Conservation (phyloP, 352 stramenopile genomes). For the Thraustochytrium sp. region DNA sequence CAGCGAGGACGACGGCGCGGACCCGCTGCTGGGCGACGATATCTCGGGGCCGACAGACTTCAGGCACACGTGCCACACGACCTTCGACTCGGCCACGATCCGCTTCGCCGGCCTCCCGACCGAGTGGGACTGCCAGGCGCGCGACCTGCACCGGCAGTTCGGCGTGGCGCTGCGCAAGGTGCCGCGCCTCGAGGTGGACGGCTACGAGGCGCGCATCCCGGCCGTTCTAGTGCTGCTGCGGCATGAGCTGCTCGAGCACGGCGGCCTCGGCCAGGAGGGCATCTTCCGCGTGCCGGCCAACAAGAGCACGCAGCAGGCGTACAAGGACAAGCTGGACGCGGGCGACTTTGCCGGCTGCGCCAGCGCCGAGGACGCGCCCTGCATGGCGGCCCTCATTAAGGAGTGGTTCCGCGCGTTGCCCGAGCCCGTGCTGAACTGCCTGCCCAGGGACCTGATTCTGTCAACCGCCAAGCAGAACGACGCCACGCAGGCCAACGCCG, state of each 20-base stretch:
- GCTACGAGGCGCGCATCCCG: conserved; percentile 66
- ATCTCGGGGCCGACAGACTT: conserved; percentile 48
- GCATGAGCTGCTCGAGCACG: conserved; percentile 58
- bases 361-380: conserved; percentile 57
- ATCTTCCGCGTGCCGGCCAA: conserved; percentile 69
- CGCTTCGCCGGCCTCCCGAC: conserved; percentile 65
- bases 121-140: conserved; percentile 54
- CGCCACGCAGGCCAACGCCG: conserved; percentile 50
- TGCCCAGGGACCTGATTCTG: conserved; percentile 54
- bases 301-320: conserved; percentile 56
- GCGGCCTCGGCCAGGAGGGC: conserved; percentile 58
- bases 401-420: conserved; percentile 73
- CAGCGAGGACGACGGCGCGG: neutral
- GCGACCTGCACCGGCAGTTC: conserved; percentile 65
- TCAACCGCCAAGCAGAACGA: conserved; percentile 60
- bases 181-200: conserved; percentile 59
- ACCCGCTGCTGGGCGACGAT: neutral
- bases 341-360: conserved; percentile 59
- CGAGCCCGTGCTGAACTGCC: conserved; percentile 61
- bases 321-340: conserved; percentile 66
- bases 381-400: conserved; percentile 74
- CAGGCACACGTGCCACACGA: conserved; percentile 66
- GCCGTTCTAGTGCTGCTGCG: conserved; percentile 72
- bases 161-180: conserved; percentile 61
- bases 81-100: conserved; percentile 62